Percentiles rank a stretch among this genome's conserved stretches.
These are phyloP conservation scores for Zygotorulaspora florentina DNA, from an alignment of 805 yeast genomes.

Conservation along the genomic window DNA sequence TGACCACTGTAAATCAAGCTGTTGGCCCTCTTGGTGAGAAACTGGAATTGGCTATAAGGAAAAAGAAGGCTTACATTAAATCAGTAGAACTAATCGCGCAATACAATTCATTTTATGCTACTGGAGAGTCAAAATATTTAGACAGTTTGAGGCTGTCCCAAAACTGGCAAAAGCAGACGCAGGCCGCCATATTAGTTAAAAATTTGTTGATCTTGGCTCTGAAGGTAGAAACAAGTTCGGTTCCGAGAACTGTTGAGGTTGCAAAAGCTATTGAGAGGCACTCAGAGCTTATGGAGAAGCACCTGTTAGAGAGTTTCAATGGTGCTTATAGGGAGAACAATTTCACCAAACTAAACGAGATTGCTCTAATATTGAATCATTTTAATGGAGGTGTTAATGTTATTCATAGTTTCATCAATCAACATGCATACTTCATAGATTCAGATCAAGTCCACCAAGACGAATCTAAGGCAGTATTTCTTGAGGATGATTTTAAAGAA, in stretches of 20 bases:
- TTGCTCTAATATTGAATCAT: conserved; percentile 67
- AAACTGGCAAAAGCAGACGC: conserved; percentile 48
- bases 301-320: conserved; percentile 64
- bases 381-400: conserved; percentile 85
- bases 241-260: conserved; percentile 41
- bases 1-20: conserved; percentile 49
- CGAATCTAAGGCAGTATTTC: conserved; percentile 28
- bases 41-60: conserved; percentile 60
- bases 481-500: conserved; percentile 53
- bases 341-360: conserved; percentile 65
- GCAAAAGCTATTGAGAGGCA: conserved; percentile 53
- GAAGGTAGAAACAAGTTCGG: conserved; percentile 54
- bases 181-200: conserved; percentile 64
- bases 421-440: conserved; percentile 62
- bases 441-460: conserved; percentile 32
- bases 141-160: conserved; percentile 49
- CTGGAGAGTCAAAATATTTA: conserved; percentile 47
- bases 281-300: conserved; percentile 72
- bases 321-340: conserved; percentile 68
- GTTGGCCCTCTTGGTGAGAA: conserved; percentile 69
- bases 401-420: conserved; percentile 74
- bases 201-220: conserved; percentile 61
- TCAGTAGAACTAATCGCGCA: conserved; percentile 71
- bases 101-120: conserved; percentile 66
- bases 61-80: conserved; percentile 67